Conservation (phyloP, 73 alveolate species). For the Paramecium caudatum region DNA sequence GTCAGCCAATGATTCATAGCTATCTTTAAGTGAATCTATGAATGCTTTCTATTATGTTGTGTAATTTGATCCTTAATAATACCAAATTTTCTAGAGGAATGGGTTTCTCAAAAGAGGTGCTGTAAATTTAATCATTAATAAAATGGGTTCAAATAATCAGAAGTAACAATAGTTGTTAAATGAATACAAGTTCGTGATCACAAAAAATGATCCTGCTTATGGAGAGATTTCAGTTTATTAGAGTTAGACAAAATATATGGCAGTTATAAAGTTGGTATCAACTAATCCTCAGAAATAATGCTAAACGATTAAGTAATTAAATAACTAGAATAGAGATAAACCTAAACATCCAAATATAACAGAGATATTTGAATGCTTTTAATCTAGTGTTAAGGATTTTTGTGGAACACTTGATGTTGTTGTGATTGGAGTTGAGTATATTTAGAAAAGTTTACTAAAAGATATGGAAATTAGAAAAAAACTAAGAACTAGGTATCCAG, state of each 20-base stretch:
- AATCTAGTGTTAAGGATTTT: constrained; percentile 46
- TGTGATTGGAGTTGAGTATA: constrained; percentile 44
- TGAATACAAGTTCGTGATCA: neutral
- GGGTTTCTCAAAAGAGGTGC: constrained; percentile 22
- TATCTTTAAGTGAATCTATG: neutral
- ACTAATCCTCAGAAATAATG: neutral
- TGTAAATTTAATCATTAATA: constrained; percentile 21
- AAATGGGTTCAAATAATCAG: neutral
- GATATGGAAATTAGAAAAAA: constrained; percentile 44
- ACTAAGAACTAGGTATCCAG: constrained; percentile 1
- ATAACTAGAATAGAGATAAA: neutral
- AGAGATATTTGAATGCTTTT: neutral
- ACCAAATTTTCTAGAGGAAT: neutral
- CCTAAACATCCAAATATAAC: neutral
- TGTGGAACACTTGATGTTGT: constrained; percentile 34
- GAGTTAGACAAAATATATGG: neutral
- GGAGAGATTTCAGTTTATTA: neutral
- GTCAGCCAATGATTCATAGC: constrained; percentile 6
- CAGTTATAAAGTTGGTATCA: neutral
- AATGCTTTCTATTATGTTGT: neutral
- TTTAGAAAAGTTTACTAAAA: neutral
- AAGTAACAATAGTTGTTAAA: neutral
- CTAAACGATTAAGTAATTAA: neutral
- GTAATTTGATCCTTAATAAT: neutral
- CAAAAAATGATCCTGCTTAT: neutral